Evolutionary conservation across 2,329 filamentous ascomycete species (phyloP).

Genomic region (Monosporascus sp.): DNA sequence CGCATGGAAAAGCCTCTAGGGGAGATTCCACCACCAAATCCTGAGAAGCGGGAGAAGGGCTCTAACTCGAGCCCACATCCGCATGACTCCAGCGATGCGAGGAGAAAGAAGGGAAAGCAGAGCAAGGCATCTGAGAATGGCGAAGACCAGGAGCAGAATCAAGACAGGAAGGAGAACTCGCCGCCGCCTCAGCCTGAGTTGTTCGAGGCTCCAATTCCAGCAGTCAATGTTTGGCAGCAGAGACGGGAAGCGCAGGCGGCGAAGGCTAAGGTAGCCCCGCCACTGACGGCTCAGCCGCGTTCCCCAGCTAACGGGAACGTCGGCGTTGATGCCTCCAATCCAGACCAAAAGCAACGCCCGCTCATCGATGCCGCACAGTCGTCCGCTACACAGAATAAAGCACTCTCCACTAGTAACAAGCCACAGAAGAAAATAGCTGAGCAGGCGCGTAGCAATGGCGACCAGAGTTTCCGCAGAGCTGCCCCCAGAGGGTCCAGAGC

Average conservation of each 20-base stretch:
- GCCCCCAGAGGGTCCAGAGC: slow-evolving; percentile 41
- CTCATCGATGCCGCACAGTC: slow-evolving; percentile 20
- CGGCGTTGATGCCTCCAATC: not conserved
- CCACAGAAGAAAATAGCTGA: slow-evolving; percentile 39
- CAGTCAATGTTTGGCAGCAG: slow-evolving; percentile 85
- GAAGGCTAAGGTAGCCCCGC: slow-evolving; percentile 38
- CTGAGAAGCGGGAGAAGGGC: slow-evolving; percentile 49
- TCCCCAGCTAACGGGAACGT: slow-evolving; percentile 10
- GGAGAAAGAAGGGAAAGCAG: slow-evolving; percentile 62
- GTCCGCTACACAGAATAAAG: slow-evolving; percentile 12
- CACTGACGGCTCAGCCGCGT: slow-evolving; percentile 14
- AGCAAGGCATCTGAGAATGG: slow-evolving; percentile 46
- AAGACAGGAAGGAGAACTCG: slow-evolving; percentile 54
- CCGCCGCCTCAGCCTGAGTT: slow-evolving; percentile 59
- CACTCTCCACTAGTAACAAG: slow-evolving; percentile 34
- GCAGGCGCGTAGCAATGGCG: slow-evolving; percentile 32
- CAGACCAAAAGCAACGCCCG: slow-evolving; percentile 15
- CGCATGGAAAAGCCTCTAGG: slow-evolving; percentile 8
- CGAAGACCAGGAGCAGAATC: slow-evolving; percentile 45
- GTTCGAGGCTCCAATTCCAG: slow-evolving; percentile 74
- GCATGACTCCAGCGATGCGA: slow-evolving; percentile 62
- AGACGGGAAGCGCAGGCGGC: slow-evolving; percentile 61
- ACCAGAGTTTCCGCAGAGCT: slow-evolving; percentile 34
- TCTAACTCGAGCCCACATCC: slow-evolving; percentile 60
- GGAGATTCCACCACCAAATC: slow-evolving; percentile 22